Conservation (phyloP, 2,329 filamentous ascomycete species). For the Mariannaea sp. region DNA sequence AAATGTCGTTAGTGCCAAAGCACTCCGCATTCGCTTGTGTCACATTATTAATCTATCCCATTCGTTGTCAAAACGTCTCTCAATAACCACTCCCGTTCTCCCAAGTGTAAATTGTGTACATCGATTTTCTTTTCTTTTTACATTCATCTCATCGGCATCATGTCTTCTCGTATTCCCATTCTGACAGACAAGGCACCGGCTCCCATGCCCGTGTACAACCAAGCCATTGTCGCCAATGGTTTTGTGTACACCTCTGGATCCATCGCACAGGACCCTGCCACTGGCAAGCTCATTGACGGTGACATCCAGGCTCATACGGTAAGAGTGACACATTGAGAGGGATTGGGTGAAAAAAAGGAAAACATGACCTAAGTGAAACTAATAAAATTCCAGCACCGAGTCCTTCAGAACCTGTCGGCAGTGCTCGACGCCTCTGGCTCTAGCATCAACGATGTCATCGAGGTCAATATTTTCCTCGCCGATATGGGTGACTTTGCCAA, state of each 20-base stretch:
- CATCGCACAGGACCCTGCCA: constrained; percentile 63
- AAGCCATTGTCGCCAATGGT: constrained; percentile 57
- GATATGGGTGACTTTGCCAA: constrained; percentile 74
- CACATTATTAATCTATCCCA: not conserved
- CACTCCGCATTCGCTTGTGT: not conserved
- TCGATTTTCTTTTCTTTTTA: too few species aligned
- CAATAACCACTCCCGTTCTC: not conserved
- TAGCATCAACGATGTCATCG: constrained; percentile 67
- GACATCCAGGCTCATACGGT: constrained; percentile 68
- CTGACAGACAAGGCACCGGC: constrained; percentile 34
- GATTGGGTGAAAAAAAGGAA: not conserved
- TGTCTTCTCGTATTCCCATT: constrained; percentile 29
- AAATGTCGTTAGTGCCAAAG: not conserved
- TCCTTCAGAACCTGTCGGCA: constrained; percentile 70
- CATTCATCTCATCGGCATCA: too few species aligned
- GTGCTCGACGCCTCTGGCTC: constrained; percentile 72
- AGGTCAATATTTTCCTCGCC: constrained; percentile 73
- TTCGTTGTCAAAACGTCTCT: not conserved
- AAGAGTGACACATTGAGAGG: constrained; percentile 11
- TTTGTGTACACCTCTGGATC: constrained; percentile 73
- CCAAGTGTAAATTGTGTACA: not conserved
- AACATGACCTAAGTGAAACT: not conserved
- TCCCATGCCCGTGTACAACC: constrained; percentile 28
- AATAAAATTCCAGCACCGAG: constrained; percentile 50
- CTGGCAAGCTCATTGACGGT: constrained; percentile 65